These are phyloP conservation scores for Candida methanosorbosa DNA, from an alignment of 805 yeast genomes.

Conservation along the genomic window DNA sequence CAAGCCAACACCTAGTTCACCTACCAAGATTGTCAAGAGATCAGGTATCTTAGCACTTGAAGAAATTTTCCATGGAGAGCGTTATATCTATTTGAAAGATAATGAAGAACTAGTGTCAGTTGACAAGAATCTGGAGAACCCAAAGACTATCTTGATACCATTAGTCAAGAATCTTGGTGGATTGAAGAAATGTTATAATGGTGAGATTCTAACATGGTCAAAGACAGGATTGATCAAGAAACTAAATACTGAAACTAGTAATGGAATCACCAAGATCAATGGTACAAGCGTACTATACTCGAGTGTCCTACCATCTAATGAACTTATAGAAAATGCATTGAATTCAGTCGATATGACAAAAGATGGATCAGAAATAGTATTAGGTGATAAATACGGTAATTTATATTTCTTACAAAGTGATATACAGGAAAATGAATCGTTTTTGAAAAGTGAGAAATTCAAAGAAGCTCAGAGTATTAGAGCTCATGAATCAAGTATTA, in stretches of 20 bases:
- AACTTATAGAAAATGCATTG: conserved; percentile 30
- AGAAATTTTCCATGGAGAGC: conserved; percentile 13
- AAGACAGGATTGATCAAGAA: conserved; percentile 30
- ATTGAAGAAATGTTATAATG: conserved; percentile 24
- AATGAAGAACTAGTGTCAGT: conserved; percentile 27
- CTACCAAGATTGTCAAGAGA: conserved; percentile 17
- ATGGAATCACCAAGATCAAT: conserved; percentile 3
- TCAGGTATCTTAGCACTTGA: conserved; percentile 25
- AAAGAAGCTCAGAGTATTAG: conserved; percentile 21
- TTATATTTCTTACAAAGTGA: conserved; percentile 21
- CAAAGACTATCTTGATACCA: conserved; percentile 24
- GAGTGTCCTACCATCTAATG: conserved; percentile 18
- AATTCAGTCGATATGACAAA: conserved; percentile 29
- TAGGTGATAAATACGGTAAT: conserved; percentile 45
- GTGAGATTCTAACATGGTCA: conserved; percentile 31
- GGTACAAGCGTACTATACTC: no score
- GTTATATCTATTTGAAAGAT: conserved; percentile 26
- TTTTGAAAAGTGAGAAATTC: conserved; percentile 5
- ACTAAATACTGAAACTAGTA: conserved; percentile 7
- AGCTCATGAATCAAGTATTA: conserved; percentile 46
- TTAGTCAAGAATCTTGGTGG: conserved; percentile 31
- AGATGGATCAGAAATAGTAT: conserved; percentile 18
- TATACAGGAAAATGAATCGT: no score
- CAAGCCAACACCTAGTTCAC: conserved; percentile 18
- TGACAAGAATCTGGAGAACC: conserved; percentile 8